Base-by-base conservation (phyloP, 1,284 basidiomycete genomes). In the Heliocybe sulcata region DNA sequence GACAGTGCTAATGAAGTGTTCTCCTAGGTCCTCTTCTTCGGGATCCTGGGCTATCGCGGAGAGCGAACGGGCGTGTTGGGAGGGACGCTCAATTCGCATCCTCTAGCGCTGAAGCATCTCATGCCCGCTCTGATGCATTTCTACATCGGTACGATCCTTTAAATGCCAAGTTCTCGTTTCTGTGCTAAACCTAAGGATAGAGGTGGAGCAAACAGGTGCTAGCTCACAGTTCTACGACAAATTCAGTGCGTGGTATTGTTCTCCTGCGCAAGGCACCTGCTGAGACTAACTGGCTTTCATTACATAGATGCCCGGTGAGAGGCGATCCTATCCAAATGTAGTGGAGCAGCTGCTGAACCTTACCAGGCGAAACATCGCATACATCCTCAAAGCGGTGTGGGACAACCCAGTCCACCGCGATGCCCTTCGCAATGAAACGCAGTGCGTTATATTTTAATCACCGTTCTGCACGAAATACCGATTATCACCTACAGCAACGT, bases 211-310 rank as follows among this genome's bases (percentile, higher is more conserved):
- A 62, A 99, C 97, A 0, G 97, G 97, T 45, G 92, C 93, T 22
- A 95, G 95, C 67, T 95, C 94, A 0, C 96, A 99, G 67, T 99
- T 99, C 73, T 99, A 96, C 69, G 94, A 97, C 68, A 97, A 97
- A 82, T 96, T 94, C 67, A 91, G 91, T 94, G 64, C 67, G 90
- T 77, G 52, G 11, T 2, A 50, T 45, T 56, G 19, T 58, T 54
- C 12, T 49, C 61, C 65, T 59, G 20, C 45, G 58, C 59, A 49
- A 50, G 54, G 53, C 25, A 27, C 29, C 8, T n/a, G 23, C 38
- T 20, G 31, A 33, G 33, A 23, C 54, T 54, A 47, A 54, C 52
- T 57, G 23, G 61, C 35, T 20, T 52, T 52, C 12, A 22, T 6
- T n/a, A n/a, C n/a, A 6, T 54, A 88, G 85, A 86, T 71, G 80